A percentile compares a stretch with the other conserved stretches of the same genome.
phyloP scores from a whole-genome alignment of 371 early-diverging fungal species.

The Mucor irregularis region DNA sequence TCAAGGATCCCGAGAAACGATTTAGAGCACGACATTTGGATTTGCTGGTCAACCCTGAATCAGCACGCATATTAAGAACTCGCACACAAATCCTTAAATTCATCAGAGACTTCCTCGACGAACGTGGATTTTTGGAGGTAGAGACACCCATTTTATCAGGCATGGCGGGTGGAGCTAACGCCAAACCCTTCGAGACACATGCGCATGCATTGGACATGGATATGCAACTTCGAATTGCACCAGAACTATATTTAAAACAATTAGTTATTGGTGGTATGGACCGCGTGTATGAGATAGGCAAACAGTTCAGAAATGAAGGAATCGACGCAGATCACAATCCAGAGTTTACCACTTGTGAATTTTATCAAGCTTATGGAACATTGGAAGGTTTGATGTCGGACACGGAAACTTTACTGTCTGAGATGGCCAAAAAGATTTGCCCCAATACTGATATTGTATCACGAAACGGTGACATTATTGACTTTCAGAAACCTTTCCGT shows the following conservation, averaged over 20 bases:
- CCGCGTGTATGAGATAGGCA: constrained; percentile 96
- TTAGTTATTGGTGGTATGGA: constrained; percentile 95
- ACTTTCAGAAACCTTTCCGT: constrained; percentile 79
- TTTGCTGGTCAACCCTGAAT: constrained; percentile 81
- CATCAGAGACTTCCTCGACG: constrained; percentile 80
- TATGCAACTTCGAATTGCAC: constrained; percentile 90
- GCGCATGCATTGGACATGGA: constrained; percentile 81
- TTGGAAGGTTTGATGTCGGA: constrained; percentile 79
- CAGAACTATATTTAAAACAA: constrained; percentile 95
- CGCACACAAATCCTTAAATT: constrained; percentile 70
- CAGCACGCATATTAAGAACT: constrained; percentile 52
- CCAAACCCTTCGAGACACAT: constrained; percentile 90
- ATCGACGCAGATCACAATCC: constrained; percentile 98
- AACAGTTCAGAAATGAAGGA: constrained; percentile 98
- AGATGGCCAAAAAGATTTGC: constrained; percentile 81
- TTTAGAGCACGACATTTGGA: constrained; percentile 90
- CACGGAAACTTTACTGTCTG: constrained; percentile 85
- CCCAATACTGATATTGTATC: constrained; percentile 77
- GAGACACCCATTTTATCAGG: constrained; percentile 95
- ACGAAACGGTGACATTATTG: constrained; percentile 47
- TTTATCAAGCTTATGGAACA: constrained; percentile 94
- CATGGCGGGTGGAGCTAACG: constrained; percentile 94
- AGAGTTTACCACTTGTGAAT: constrained; percentile 98
- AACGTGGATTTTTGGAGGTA: constrained; percentile 88
- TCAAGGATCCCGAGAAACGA: constrained; percentile 78